Conservation (phyloP, 2,329 filamentous ascomycete species). For the Rhynchosporium agropyri region DNA sequence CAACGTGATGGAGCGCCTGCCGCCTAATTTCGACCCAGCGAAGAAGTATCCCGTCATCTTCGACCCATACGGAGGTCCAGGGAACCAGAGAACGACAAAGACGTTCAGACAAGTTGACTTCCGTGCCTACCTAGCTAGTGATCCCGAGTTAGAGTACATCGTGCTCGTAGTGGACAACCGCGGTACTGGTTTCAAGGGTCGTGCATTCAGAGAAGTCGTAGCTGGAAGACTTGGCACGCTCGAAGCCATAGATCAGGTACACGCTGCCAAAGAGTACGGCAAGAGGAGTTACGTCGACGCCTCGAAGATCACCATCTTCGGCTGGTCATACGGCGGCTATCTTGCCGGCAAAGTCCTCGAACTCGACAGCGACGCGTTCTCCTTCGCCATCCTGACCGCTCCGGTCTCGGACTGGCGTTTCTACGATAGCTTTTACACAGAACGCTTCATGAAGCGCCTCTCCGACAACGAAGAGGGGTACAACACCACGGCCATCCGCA, state of each 20-base stretch:
- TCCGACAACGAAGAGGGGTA: constrained; percentile 61
- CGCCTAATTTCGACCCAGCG: constrained; percentile 62
- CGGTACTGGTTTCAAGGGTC: constrained; percentile 66
- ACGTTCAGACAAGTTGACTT: constrained; percentile 57
- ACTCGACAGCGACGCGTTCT: constrained; percentile 60
- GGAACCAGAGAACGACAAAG: constrained; percentile 63
- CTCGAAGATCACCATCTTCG: constrained; percentile 66
- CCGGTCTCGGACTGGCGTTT: constrained; percentile 71
- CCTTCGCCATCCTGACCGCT: constrained; percentile 64
- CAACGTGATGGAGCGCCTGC: constrained; percentile 67
- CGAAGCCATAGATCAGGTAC: constrained; percentile 68
- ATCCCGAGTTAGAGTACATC: constrained; percentile 68
- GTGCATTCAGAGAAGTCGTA: constrained; percentile 62
- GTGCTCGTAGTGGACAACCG: constrained; percentile 70
- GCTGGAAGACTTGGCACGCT: constrained; percentile 57
- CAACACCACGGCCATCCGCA: constrained; percentile 60
- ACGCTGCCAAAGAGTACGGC: constrained; percentile 61
- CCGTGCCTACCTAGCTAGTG: constrained; percentile 65
- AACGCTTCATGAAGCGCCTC: constrained; percentile 71
- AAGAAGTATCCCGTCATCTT: constrained; percentile 70
- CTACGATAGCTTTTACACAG: constrained; percentile 73
- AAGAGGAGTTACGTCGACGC: constrained; percentile 57
- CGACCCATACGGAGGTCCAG: constrained; percentile 69
- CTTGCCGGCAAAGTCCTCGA: constrained; percentile 68
- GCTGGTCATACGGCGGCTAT: constrained; percentile 71